Evolutionary conservation across 139 green algal genomes (phyloP).

Genomic region (Chlamydomonas eustigma): DNA sequence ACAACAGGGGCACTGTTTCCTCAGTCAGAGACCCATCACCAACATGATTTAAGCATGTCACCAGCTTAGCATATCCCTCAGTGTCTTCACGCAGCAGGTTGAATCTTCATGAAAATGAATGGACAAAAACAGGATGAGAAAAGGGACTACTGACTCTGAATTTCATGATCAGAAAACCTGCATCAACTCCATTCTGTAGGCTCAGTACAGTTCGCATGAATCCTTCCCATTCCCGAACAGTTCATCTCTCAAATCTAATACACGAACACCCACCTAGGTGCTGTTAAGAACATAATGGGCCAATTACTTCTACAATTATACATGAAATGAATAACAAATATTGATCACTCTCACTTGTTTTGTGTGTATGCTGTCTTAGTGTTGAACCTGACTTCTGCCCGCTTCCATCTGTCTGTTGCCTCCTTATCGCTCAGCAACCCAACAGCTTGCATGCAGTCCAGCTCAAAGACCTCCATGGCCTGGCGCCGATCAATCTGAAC

Average conservation of each 20-base stretch:
- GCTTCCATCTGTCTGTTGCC: constrained; percentile 21
- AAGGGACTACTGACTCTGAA: too few species aligned
- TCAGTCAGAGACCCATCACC: constrained; percentile 15
- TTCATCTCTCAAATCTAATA: too few species aligned
- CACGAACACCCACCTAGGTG: too few species aligned
- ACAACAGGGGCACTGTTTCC: constrained; percentile 2
- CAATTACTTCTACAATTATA: too few species aligned
- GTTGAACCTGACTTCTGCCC: constrained; percentile 36
- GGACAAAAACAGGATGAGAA: too few species aligned
- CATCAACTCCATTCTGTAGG: too few species aligned
- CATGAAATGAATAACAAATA: too few species aligned
- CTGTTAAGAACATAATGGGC: too few species aligned
- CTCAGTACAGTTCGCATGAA: too few species aligned
- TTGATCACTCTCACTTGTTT: constrained; percentile 30
- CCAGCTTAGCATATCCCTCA: constrained; percentile 88
- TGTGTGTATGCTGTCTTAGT: constrained; percentile 33
- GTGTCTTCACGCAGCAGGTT: constrained; percentile 88
- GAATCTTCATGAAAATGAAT: too few species aligned
- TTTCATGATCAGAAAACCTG: too few species aligned
- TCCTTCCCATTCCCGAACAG: too few species aligned
- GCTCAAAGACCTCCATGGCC: constrained; percentile 31
- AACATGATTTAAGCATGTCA: constrained; percentile 53
- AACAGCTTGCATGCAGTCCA: constrained; percentile 28
- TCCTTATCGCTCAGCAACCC: constrained; percentile 24
- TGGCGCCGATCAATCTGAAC: constrained; percentile 14